Evolutionary conservation across 2,329 filamentous ascomycete species (phyloP), one percentile per base, ranked within the genome.

Genomic region (Ceratocystis cubensis): DNA sequence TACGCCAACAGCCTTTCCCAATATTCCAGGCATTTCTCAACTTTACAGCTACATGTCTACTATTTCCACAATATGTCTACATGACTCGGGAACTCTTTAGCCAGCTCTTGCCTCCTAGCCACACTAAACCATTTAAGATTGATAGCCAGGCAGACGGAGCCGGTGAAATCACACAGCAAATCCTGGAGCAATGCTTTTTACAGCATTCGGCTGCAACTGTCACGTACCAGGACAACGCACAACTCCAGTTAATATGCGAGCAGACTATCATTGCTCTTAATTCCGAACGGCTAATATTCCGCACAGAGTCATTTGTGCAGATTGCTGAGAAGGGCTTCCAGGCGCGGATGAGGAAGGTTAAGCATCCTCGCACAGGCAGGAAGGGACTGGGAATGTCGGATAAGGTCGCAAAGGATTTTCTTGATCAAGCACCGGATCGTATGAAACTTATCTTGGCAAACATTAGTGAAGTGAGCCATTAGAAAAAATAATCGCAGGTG

Each of bases 181-280:
- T 84, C 69, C 73, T 84, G 53, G 76, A 80, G 71, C 73, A 78
- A 56, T 86, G 85, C 71, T 92, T 85, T 73, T 79, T 91, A 1
- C 83, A 83, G 0, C 85, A 81, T 70, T 78, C 86, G 0, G 87
- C 89, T 1, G 85, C 83, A 67, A 84, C 81, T 0, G 77, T 81
- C 15, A 80, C 78, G 5, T 74, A 81, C 0, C 80, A 83, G 22
- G 88, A 91, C 69, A 92, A 94, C 70, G 85, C 86, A 33, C 88
- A 88, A 73, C 79, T 92, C 46, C 86, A 86, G 1, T 75, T 92
- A 8, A 74, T 88, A 37, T 76, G 91, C 0, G 89, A 93, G 75
- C 66, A 68, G 44, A 50, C 61, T 13, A 56, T 68, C 2, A 63
- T 68, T n/a, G 64, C 64, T 5, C 61, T 66, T 2, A 63, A 61